Evolutionary conservation across 208 protist species (phyloP).

Genomic region (Leishmania turanica): DNA sequence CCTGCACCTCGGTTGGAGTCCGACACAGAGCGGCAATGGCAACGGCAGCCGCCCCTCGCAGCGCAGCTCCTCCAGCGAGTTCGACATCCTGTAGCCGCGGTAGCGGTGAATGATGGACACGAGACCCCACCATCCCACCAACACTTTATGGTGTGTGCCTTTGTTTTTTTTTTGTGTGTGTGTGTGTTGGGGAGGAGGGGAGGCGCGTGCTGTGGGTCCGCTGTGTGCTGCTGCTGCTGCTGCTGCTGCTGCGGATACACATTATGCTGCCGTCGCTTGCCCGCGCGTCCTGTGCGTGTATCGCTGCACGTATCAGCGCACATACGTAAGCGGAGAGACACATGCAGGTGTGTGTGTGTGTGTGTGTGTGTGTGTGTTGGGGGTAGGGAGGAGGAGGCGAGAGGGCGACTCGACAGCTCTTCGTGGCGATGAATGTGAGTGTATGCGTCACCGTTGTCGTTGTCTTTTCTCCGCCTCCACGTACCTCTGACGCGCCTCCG

Average conservation of each 20-base stretch:
- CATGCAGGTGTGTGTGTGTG: neutral
- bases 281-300: neutral
- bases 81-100: conserved; percentile 13
- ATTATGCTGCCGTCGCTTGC: no score
- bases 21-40: neutral
- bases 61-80: conserved; percentile 28
- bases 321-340: neutral
- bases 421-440: neutral
- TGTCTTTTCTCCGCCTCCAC: neutral
- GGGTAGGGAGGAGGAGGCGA: neutral
- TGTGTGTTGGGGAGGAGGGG: neutral
- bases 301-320: neutral
- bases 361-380: neutral
- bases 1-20: neutral
- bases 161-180: neutral
- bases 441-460: neutral
- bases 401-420: neutral
- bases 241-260: no score
- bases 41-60: conserved; percentile 8
- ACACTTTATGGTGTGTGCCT: no score
- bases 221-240: neutral
- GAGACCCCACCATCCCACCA: neutral
- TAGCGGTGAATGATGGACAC: no score
- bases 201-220: neutral
- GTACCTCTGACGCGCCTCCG: no score